Base-by-base conservation (phyloP, 2,329 filamentous ascomycete species). In the Rhynchosporium graminicola region DNA sequence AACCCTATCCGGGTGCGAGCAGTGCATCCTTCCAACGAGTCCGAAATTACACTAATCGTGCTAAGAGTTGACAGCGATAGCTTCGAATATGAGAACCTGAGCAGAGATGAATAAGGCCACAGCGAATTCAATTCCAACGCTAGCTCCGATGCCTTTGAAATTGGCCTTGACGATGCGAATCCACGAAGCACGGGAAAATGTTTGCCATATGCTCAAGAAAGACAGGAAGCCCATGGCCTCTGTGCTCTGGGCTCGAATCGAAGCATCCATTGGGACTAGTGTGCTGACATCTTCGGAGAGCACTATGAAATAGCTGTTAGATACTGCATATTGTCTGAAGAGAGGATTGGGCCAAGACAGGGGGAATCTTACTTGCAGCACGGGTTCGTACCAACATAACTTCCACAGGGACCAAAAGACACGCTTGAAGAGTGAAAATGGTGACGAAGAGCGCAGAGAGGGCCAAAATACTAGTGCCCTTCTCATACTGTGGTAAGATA, bases 151-250 rank as follows among this genome's bases (percentile, higher is more conserved):
- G 13, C 26, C 46, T 31, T 58, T 58, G 1, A 29, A 29, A 15
- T 58, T 46, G n/a, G 38, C 31, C 26, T 58, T 58, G 8, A n/a
- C 43, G 43, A 58, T 58, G 2, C 56, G 56, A 31, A 58, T 46
- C 56, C 56, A 58, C 2, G 56, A 48, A 12, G 29, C 56, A 13
- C 56, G 56, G 28, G 56, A 58, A 9, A 58, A 46, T 26, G 28
- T 58, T 5, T 31, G 28, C 56, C 56, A 58, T 9, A n/a, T 28
- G 10, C 47, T n/a, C 5, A 47, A 28, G 42, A 43, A 58, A 5
- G 56, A 58, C 56, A 46, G 31, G 56, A 33, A 47, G 31, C 56
- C 56, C 8, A 58, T 48, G 31, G 47, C 29, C 13, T 58, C 43
- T 5, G 15, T 3, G 4, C 26, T 48, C 12, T 58, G 43, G n/a